Evolutionary conservation across 176 grass and related monocot species (phyloP), one percentile per base, ranked within the genome.

Genomic region (Rhipidocladum racemiflorum): DNA sequence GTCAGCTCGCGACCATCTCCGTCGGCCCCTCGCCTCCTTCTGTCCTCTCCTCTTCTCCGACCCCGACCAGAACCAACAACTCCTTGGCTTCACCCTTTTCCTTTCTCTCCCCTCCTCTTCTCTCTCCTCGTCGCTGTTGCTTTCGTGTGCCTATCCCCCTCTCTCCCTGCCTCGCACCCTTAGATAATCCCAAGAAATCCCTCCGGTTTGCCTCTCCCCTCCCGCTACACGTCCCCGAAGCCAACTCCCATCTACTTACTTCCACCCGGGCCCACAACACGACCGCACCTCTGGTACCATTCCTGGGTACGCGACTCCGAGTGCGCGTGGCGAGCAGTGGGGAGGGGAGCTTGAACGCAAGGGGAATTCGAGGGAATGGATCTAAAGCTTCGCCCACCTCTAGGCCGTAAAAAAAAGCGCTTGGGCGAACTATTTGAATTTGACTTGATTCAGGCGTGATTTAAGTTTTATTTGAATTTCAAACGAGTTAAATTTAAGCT

Each of bases 81-180:
- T 84, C 90, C 73, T 61, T 72, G 84, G 74, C 87, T 89, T 84
- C 84, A 0, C 83, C 75, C 80, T 86, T 68, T 91, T 76, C 79
- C 70, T 36, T n/a, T 27, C 46, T 24, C 48, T 23, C 45, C 21
- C 4, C 25, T 28, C 54, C 12, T 28, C 57, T 18, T 59, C 84
- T 75, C 90, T 63, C 90, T 40, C 50, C 90, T 48, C 50, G 49
- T 77, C 77, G 84, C 88, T 86, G 91, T 93, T 93, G 93, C 93
- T 95, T 95, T 92, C 93, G 93, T 95, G 88, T 92, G 87, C 81
- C 90, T 87, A 74, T 94, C 92, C 80, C 86, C 57, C 90, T 34
- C 86, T 75, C 87, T 49, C 69, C 15, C 76, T 71, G 61, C 56
- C 81, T 76, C 76, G 17, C 38, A 25, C 59, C 39, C 85, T 86